Base-by-base conservation (phyloP, 768 basidiomycete genomes). In the Xerocomellus chrysenteron region DNA sequence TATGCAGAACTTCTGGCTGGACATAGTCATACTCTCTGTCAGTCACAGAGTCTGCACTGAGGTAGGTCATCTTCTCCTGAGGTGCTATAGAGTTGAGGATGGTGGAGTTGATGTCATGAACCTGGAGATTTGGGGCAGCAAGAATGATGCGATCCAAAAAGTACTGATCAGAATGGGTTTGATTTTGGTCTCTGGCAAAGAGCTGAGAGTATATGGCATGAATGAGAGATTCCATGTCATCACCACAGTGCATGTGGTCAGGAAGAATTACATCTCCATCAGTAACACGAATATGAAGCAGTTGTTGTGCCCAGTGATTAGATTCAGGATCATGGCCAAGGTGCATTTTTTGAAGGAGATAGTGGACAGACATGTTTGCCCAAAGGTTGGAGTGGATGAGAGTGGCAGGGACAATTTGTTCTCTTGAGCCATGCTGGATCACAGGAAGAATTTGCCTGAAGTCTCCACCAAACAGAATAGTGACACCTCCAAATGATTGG, bases 341-440 rank as follows among this genome's bases (percentile, higher is more conserved):
- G 5, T 67, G 55, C 79, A 80, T 82, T 57, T 82, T 81, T 36
- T 67, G 52, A 2, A 35, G 52, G 1, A 80, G 70, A 35, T 69
- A 58, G 1, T 77, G 58, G 12, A 77, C 56, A 8, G 61, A 21
- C 28, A 78, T 62, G 8, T 49, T 41, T 4, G 39, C 30, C 79
- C 81, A 82, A 0, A 82, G 60, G 10, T 57, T 26, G 19, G 76
- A 81, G 7, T 61, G 45, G 26, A 61, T 66, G 1, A 80, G 58
- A 5, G 65, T 68, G 2, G 75, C 74, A 55, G 55, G 57, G 9
- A 80, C 66, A 63, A 80, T 77, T 7, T 78, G 68, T 35, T 65
- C 64, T 28, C 72, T 55, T 5, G 68, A 65, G 1, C 78, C 79
- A 54, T 69, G 61, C 0, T 54, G 62, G 8, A 82, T 66, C 0